Conservation (phyloP, 306 rosid species). For the Inga laurina region DNA sequence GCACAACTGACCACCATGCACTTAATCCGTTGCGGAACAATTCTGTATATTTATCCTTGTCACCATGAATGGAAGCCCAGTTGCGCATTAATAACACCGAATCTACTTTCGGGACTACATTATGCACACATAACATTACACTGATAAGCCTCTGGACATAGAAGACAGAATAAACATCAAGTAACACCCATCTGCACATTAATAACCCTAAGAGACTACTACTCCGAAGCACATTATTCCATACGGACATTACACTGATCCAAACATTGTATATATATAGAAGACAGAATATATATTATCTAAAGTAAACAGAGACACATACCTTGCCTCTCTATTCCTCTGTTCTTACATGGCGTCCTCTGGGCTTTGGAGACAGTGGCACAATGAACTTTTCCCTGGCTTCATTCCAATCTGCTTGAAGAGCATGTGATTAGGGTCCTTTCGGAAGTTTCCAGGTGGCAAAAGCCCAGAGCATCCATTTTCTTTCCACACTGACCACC, state of each 20-base stretch:
- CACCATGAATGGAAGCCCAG: not conserved
- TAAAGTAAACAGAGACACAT: not conserved
- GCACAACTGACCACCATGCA: too few relatives aligned
- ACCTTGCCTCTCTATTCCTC: not conserved
- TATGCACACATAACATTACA: not conserved
- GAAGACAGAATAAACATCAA: not conserved
- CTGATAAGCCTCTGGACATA: too few relatives aligned
- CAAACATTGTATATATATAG: not conserved
- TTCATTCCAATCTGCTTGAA: slow-evolving; percentile 37
- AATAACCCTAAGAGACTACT: not conserved
- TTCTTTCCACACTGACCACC: too few relatives aligned
- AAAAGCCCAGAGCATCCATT: too few relatives aligned
- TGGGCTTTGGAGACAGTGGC: slow-evolving; percentile 29
- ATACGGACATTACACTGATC: not conserved
- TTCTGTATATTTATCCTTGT: too few relatives aligned
- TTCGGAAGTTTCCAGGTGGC: too few relatives aligned
- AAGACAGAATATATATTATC: not conserved
- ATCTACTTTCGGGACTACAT: not conserved
- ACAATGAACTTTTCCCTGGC: slow-evolving; percentile 34
- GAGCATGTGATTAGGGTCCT: not conserved
- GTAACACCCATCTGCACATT: not conserved
- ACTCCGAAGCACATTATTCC: not conserved
- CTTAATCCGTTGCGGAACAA: too few relatives aligned
- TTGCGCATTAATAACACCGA: not conserved
- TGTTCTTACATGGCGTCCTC: slow-evolving; percentile 19